phyloP scores from a whole-genome alignment of 768 basidiomycete species.

The Rhodocollybia butyracea region DNA sequence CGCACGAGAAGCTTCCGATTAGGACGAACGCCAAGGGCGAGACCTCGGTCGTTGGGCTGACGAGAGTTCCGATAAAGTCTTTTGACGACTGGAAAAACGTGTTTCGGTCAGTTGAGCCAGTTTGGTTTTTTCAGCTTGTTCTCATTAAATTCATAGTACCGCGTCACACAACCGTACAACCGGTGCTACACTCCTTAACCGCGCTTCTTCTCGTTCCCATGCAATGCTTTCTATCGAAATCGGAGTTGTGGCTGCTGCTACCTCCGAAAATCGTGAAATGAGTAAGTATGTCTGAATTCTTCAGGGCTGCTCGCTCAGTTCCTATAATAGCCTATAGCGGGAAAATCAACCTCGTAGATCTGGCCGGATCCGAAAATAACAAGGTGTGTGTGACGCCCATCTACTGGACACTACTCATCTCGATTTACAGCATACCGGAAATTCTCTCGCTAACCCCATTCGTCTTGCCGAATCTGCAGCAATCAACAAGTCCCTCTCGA shows the following conservation, averaged over 20 bases:
- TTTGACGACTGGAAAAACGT: conserved; percentile 43
- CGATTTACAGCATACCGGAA: conserved; percentile 65
- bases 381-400: not conserved
- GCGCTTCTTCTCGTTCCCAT: conserved; percentile 84
- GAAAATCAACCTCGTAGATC: conserved; percentile 83
- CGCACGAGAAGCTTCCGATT: conserved; percentile 54
- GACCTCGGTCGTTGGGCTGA: conserved; percentile 54
- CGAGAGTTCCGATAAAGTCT: conserved; percentile 34
- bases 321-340: conserved; percentile 54
- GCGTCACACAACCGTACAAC: conserved; percentile 79
- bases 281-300: conserved; percentile 34
- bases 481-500: conserved; percentile 88
- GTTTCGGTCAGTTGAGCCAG: conserved; percentile 37
- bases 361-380: conserved; percentile 74
- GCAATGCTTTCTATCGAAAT: conserved; percentile 78
- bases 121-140: too few species aligned
- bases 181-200: conserved; percentile 83
- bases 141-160: conserved; percentile 36
- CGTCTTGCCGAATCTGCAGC: conserved; percentile 87
- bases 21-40: conserved; percentile 50
- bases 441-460: conserved; percentile 52
- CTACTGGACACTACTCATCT: not conserved
- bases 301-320: not conserved
- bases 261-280: conserved; percentile 34
- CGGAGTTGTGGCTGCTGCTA: conserved; percentile 46